These are phyloP conservation scores for Boletellus ananiceps DNA, from an alignment of 768 basidiomycete genomes.

Conservation along the genomic window DNA sequence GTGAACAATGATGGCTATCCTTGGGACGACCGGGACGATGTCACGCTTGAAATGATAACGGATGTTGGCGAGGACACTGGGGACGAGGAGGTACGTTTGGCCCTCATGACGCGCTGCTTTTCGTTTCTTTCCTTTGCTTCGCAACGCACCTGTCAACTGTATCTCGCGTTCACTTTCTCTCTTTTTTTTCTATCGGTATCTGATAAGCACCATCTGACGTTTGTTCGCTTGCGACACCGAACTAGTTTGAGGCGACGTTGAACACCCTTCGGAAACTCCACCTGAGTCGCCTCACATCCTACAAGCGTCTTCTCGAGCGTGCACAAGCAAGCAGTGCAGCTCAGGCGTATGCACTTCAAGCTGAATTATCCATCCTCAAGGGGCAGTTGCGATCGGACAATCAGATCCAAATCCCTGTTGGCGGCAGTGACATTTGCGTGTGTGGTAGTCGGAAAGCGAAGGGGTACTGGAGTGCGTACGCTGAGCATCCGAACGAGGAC, in stretches of 20 bases:
- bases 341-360: constrained; percentile 82
- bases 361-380: constrained; percentile 67
- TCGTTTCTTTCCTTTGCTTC: background rate
- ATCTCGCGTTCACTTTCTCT: background rate
- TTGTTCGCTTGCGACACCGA: constrained; percentile 2
- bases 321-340: constrained; percentile 75
- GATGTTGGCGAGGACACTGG: constrained; percentile 52
- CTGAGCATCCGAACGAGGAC: constrained; percentile 42
- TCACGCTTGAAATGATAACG: constrained; percentile 71
- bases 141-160: background rate
- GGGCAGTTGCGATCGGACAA: constrained; percentile 31
- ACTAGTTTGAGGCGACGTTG: constrained; percentile 43
- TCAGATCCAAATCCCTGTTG: constrained; percentile 6
- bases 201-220: background rate
- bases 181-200: background rate
- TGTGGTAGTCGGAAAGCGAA: constrained; percentile 61
- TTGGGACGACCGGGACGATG: constrained; percentile 43
- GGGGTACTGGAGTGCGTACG: constrained; percentile 73
- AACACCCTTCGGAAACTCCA: constrained; percentile 40
- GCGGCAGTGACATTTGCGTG: constrained; percentile 34
- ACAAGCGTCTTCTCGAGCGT: constrained; percentile 77
- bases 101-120: background rate
- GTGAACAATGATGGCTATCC: constrained; percentile 18
- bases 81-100: constrained; percentile 60
- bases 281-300: constrained; percentile 57